These are phyloP conservation scores for Amanita pallidorosea DNA, from an alignment of 768 basidiomycete genomes.

Conservation along the genomic window DNA sequence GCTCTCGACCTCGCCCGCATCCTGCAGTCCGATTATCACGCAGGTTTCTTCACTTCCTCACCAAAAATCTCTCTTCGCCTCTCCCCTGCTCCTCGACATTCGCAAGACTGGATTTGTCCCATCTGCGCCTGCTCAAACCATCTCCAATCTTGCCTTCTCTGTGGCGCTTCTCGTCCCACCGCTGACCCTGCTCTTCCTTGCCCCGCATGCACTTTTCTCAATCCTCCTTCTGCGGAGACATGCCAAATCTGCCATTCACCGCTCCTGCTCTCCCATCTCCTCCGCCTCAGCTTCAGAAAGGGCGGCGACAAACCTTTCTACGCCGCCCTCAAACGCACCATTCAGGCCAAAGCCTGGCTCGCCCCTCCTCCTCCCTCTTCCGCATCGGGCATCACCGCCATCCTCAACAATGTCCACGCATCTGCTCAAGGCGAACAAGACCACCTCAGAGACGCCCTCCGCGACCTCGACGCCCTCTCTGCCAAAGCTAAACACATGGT, in stretches of 20 bases:
- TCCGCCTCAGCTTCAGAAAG: constrained; percentile 85
- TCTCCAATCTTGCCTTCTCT: constrained; percentile 15
- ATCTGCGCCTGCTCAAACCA: constrained; percentile 72
- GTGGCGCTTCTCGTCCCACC: constrained; percentile 60
- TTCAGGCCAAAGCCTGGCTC: constrained; percentile 74
- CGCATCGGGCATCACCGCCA: constrained; percentile 49
- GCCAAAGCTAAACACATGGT: constrained; percentile 91
- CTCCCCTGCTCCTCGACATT: constrained; percentile 17
- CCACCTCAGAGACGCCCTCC: constrained; percentile 64
- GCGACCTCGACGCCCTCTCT: constrained; percentile 87
- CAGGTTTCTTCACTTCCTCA: constrained; percentile 82
- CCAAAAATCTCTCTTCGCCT: constrained; percentile 75
- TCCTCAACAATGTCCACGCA: constrained; percentile 65
- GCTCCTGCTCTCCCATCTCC: constrained; percentile 21
- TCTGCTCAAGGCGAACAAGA: constrained; percentile 52
- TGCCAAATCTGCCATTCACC: neutral
- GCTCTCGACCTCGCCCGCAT: constrained; percentile 55
- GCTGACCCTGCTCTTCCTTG: constrained; percentile 44
- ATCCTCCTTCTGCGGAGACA: constrained; percentile 40
- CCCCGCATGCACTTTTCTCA: constrained; percentile 86
- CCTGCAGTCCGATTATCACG: constrained; percentile 76
- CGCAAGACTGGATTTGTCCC: constrained; percentile 64
- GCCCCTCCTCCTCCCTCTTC: constrained; percentile 15
- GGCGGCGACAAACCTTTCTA: constrained; percentile 87
- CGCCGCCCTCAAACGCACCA: constrained; percentile 54